Conservation (phyloP, 331 rosid species). For the Pyracantha coccinea region DNA sequence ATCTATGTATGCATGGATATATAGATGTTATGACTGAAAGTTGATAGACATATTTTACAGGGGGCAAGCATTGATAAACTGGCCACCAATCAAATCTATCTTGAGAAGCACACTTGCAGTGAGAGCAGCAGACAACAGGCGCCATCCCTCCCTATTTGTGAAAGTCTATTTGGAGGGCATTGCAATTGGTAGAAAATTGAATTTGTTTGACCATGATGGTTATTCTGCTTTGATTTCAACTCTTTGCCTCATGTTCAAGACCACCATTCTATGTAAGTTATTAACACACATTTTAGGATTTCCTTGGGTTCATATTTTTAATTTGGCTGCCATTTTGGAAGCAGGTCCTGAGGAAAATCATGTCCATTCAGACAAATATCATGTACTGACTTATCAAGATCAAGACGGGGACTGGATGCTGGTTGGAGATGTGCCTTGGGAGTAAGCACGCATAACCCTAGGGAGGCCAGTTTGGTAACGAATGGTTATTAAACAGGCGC, state of each 20-base stretch:
- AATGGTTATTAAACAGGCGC: background rate
- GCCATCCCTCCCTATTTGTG: conserved; percentile 35
- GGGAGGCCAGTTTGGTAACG: background rate
- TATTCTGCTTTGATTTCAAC: conserved; percentile 41
- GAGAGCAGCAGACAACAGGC: background rate
- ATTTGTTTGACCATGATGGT: conserved; percentile 41
- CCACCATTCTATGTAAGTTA: conserved; percentile 47
- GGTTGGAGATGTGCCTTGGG: conserved; percentile 40
- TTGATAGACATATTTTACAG: background rate
- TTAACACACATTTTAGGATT: too few relatives aligned
- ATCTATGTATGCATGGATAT: too few relatives aligned
- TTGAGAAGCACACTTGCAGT: conserved; percentile 6
- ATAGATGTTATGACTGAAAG: background rate
- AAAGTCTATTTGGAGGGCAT: conserved; percentile 79
- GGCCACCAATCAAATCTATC: conserved; percentile 13
- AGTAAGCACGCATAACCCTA: conserved; percentile 30
- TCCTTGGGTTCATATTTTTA: too few relatives aligned
- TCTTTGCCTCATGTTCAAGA: conserved; percentile 57
- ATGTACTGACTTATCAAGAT: conserved; percentile 65
- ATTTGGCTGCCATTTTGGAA: background rate
- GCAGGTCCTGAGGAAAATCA: conserved; percentile 8
- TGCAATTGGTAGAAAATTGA: conserved; percentile 63
- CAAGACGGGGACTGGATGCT: conserved; percentile 70
- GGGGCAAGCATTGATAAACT: conserved; percentile 10
- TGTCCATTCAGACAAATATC: conserved; percentile 28